These are phyloP conservation scores for Aspergillus alliaceus DNA, from an alignment of 2,329 filamentous ascomycete species.

Conservation along the genomic window DNA sequence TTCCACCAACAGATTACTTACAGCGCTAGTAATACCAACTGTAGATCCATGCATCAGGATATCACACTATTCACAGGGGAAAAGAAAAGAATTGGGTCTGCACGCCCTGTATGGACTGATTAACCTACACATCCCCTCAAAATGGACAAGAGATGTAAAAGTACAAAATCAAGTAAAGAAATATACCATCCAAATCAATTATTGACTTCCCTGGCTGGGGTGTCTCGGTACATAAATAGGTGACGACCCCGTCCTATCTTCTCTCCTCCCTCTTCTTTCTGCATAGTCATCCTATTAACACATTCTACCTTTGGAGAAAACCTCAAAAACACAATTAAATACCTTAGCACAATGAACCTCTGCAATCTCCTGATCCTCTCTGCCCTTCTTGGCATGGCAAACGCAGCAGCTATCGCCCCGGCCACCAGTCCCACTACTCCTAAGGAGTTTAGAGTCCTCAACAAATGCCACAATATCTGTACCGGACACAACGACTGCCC, in stretches of 20 bases:
- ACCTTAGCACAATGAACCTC: slow-evolving; percentile 9
- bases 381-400: not conserved
- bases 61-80: not conserved
- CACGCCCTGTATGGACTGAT: not conserved
- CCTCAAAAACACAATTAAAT: too few relatives aligned
- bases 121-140: too few relatives aligned
- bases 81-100: not conserved
- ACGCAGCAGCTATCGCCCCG: not conserved
- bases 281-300: too few relatives aligned
- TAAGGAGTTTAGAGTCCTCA: not conserved
- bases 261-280: not conserved
- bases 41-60: not conserved
- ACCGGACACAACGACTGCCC: slow-evolving; percentile 3
- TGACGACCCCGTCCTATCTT: not conserved
- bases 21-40: not conserved
- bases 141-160: not conserved
- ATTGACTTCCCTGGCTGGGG: not conserved
- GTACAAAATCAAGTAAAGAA: not conserved
- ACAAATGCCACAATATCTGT: slow-evolving; percentile 9
- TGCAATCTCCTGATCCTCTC: not conserved
- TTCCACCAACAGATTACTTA: not conserved
- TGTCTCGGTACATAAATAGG: not conserved
- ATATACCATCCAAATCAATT: not conserved
- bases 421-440: not conserved
- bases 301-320: too few relatives aligned